These are phyloP conservation scores for Cokeromyces recurvatus DNA, from an alignment of 371 early-diverging fungal species.

Conservation along the genomic window DNA sequence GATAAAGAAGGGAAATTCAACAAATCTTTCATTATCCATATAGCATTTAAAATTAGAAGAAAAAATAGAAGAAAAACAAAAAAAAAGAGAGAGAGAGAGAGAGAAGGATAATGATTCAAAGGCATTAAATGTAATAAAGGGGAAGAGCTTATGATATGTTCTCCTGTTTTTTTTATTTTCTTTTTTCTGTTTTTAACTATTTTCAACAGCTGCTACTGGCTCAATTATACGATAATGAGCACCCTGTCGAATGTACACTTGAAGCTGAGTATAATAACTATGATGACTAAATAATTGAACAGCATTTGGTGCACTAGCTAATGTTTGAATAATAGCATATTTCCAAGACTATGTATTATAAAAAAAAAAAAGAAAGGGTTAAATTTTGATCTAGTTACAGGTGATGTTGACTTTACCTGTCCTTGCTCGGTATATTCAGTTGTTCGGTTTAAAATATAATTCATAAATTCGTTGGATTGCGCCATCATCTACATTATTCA, in stretches of 20 bases:
- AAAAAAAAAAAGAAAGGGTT: too few relatives aligned
- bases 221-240: constrained; percentile 29
- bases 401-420: constrained; percentile 28
- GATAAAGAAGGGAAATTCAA: constrained; percentile 13
- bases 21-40: constrained; percentile 9
- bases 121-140: too few relatives aligned
- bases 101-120: too few relatives aligned
- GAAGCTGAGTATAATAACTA: constrained; percentile 22
- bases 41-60: neutral
- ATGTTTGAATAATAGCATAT: constrained; percentile 34
- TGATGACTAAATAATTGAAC: constrained; percentile 14
- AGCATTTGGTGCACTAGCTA: constrained; percentile 21
- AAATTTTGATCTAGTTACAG: too few relatives aligned
- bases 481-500: constrained; percentile 23
- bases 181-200: too few relatives aligned
- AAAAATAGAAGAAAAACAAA: constrained; percentile 4
- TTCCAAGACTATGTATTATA: constrained; percentile 34
- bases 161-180: neutral
- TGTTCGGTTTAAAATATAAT: constrained; percentile 43
- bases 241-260: constrained; percentile 39
- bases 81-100: constrained; percentile 7
- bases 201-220: constrained; percentile 36
- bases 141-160: too few relatives aligned
- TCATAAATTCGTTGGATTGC: constrained; percentile 31
- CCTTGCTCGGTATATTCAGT: constrained; percentile 33